These are phyloP conservation scores for Fusarium nanum DNA, from an alignment of 2,329 filamentous ascomycete species.

Conservation along the genomic window DNA sequence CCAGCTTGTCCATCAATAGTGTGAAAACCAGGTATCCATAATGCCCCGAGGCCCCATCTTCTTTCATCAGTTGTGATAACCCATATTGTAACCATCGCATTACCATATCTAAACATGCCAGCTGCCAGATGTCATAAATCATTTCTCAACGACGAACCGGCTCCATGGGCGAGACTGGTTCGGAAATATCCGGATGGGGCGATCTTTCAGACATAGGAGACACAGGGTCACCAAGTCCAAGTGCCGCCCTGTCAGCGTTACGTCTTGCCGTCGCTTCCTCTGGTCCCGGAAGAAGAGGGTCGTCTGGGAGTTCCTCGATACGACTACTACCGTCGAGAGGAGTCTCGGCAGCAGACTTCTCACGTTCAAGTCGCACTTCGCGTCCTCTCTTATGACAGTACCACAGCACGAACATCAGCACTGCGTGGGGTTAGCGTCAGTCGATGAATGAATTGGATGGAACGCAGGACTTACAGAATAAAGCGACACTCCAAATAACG, in stretches of 20 bases:
- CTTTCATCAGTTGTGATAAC: conserved; percentile 25
- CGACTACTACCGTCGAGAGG: conserved; percentile 54
- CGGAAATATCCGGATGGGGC: conserved; percentile 7
- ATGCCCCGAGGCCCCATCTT: conserved; percentile 11
- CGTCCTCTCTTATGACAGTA: conserved; percentile 97
- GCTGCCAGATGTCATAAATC: not conserved
- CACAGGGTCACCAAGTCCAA: conserved; percentile 29
- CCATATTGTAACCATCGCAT: conserved; percentile 29
- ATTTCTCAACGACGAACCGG: conserved; percentile 23
- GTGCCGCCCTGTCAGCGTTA: conserved; percentile 3
- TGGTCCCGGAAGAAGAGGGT: conserved; percentile 56
- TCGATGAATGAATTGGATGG: not conserved
- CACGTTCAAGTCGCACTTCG: conserved; percentile 80
- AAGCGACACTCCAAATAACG: conserved; percentile 86
- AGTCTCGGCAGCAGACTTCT: conserved; percentile 54
- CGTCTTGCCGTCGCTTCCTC: conserved; percentile 25
- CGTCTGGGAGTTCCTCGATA: conserved; percentile 64
- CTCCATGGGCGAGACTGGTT: conserved; percentile 20
- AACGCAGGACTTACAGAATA: conserved; percentile 75
- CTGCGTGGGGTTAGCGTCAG: conserved; percentile 54
- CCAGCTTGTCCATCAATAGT: conserved; percentile 11
- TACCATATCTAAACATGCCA: conserved; percentile 10
- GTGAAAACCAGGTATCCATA: conserved; percentile 26
- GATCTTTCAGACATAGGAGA: conserved; percentile 36
- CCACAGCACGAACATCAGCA: conserved; percentile 94